These are phyloP conservation scores for Colletotrichum costaricense DNA, from an alignment of 2,329 filamentous ascomycete genomes.

Conservation along the genomic window DNA sequence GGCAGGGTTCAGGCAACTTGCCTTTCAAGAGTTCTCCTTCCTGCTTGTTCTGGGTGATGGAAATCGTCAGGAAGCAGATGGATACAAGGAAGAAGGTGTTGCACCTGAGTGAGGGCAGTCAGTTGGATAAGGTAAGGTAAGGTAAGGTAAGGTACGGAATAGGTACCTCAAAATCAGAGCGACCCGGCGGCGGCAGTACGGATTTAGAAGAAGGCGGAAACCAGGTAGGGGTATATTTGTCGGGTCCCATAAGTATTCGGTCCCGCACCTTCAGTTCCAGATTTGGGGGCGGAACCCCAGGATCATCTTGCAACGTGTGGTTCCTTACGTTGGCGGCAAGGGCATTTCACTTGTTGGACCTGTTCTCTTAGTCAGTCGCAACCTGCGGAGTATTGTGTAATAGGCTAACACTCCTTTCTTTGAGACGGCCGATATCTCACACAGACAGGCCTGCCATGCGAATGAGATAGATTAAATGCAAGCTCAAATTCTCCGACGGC, in stretches of 20 bases:
- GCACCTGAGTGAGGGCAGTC: not conserved
- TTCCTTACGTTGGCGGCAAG: conserved; percentile 2
- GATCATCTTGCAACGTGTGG: conserved; percentile 2
- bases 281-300: conserved; percentile 24
- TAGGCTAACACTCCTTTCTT: no score
- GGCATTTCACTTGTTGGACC: not conserved
- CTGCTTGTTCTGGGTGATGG: not conserved
- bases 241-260: conserved; percentile 2
- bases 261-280: conserved; percentile 6
- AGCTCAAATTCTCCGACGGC: not conserved
- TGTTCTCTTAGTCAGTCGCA: not conserved
- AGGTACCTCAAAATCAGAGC: not conserved
- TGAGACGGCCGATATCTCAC: not conserved
- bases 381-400: no score
- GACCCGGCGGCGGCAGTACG: not conserved
- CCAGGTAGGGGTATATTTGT: conserved; percentile 4
- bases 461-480: not conserved
- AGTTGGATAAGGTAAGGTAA: not conserved
- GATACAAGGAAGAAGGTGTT: not conserved
- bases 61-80: not conserved
- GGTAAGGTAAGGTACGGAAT: not conserved
- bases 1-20: not conserved
- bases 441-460: conserved; percentile 12
- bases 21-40: not conserved
- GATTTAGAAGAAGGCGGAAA: not conserved